Conservation (phyloP, 148 eudicot genomes). For the Oxyria digyna region DNA sequence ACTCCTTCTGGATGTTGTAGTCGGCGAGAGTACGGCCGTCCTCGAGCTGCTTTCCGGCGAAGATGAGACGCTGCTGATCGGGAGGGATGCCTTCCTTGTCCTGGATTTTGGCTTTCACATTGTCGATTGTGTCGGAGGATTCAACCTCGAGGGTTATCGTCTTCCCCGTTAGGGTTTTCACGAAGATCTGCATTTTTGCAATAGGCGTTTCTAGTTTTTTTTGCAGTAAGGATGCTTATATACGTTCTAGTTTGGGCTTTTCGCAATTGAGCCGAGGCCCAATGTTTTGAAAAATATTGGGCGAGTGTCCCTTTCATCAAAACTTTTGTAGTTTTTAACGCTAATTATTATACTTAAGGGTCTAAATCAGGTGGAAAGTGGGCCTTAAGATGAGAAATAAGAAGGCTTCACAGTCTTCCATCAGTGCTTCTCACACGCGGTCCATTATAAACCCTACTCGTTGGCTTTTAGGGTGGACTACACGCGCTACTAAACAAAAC, state of each 20-base stretch:
- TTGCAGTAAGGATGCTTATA: too few relatives aligned
- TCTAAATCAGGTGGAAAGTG: too few relatives aligned
- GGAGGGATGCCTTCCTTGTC: slow-evolving; percentile 29
- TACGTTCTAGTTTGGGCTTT: not conserved
- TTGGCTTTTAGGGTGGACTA: too few relatives aligned
- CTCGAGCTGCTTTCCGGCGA: slow-evolving; percentile 28
- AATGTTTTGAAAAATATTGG: not conserved
- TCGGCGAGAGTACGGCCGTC: slow-evolving; percentile 26
- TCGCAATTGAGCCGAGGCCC: not conserved
- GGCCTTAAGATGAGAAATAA: too few relatives aligned
- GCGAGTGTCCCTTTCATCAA: not conserved
- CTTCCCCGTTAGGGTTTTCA: slow-evolving; percentile 32
- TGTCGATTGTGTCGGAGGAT: slow-evolving; percentile 28
- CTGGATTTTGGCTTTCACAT: slow-evolving; percentile 26
- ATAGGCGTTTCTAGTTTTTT: not conserved
- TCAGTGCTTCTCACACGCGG: too few relatives aligned
- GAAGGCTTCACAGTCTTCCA: too few relatives aligned
- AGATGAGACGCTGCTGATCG: slow-evolving; percentile 26
- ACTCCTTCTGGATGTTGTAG: slow-evolving; percentile 35
- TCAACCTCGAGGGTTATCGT: slow-evolving; percentile 29
- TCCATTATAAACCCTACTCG: too few relatives aligned
- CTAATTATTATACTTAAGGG: too few relatives aligned
- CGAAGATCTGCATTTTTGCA: slow-evolving; percentile 27
- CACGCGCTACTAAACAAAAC: too few relatives aligned
- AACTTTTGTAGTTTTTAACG: too few relatives aligned